phyloP scores from a whole-genome alignment of 306 rosid species.

The Prunus salicina region DNA sequence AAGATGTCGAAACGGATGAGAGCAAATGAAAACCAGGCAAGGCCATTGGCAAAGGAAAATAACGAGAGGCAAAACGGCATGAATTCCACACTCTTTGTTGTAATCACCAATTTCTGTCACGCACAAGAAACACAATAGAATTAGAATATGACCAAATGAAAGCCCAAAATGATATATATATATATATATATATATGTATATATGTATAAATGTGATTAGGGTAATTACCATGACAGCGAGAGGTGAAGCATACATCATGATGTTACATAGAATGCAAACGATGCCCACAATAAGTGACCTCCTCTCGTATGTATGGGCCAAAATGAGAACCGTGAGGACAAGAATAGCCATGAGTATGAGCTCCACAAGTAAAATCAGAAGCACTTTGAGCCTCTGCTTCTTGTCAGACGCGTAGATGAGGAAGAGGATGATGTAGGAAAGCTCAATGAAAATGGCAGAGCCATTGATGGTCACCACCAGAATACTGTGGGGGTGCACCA shows the following conservation, averaged over 20 bases:
- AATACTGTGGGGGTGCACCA: slow-evolving; percentile 62
- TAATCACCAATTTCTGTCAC: slow-evolving; percentile 78
- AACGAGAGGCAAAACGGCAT: slow-evolving; percentile 82
- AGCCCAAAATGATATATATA: background rate
- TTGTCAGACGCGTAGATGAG: slow-evolving; percentile 50
- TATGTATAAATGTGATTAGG: background rate
- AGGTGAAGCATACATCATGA: slow-evolving; percentile 93
- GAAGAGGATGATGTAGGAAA: slow-evolving; percentile 57
- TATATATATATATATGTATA: too few relatives aligned
- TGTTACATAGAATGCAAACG: slow-evolving; percentile 55
- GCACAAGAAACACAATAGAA: background rate
- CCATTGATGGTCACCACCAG: slow-evolving; percentile 76
- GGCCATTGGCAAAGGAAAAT: slow-evolving; percentile 62
- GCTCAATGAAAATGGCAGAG: slow-evolving; percentile 49
- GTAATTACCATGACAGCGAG: slow-evolving; percentile 60
- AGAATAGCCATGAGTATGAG: slow-evolving; percentile 43
- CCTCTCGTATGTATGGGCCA: slow-evolving; percentile 33
- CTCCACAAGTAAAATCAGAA: slow-evolving; percentile 36
- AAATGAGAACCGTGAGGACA: slow-evolving; percentile 29
- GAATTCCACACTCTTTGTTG: slow-evolving; percentile 80
- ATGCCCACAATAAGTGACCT: slow-evolving; percentile 68
- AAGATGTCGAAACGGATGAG: slow-evolving; percentile 71
- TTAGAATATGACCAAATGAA: background rate
- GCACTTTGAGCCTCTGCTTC: slow-evolving; percentile 54
- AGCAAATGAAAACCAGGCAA: slow-evolving; percentile 82